A percentile compares a stretch with the other conserved stretches of the same genome.
Conservation (phyloP, 2,329 filamentous ascomycete species). For the Colletotrichum endophyticum region DNA sequence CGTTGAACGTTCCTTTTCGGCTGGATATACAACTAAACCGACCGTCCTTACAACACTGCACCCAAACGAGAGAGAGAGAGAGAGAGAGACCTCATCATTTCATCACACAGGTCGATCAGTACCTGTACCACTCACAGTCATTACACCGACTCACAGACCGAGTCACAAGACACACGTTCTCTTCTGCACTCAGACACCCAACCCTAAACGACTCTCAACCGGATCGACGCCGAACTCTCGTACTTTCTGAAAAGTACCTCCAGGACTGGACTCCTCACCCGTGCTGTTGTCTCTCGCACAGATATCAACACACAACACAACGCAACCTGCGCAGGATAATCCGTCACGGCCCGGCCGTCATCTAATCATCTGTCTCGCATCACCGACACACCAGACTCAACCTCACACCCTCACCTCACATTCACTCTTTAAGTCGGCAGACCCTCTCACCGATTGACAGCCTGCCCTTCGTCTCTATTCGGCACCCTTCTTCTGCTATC, state of each 20-base stretch:
- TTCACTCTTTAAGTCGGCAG: neutral
- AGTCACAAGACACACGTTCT: conserved; percentile 4
- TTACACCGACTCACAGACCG: conserved; percentile 7
- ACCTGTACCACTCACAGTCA: conserved; percentile 10
- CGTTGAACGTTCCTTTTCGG: conserved; percentile 19
- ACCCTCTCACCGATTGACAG: neutral
- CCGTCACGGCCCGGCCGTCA: conserved; percentile 6
- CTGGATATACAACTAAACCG: conserved; percentile 6
- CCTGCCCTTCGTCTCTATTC: neutral
- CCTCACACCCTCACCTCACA: neutral
- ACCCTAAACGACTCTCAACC: neutral
- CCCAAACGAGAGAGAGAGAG: neutral
- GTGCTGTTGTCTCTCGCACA: conserved; percentile 1
- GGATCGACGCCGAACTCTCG: neutral
- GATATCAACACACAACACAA: neutral
- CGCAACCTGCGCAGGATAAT: neutral
- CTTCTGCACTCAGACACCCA: neutral
- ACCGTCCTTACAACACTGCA: conserved; percentile 2
- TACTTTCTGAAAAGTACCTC: neutral
- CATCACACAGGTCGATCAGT: neutral
- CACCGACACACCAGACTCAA: neutral
- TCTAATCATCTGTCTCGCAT: neutral
- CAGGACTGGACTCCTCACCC: conserved; percentile 23
- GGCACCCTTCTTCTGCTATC: neutral
- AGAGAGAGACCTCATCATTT: neutral